Evolutionary conservation across 2,329 filamentous ascomycete genomes (phyloP), one percentile per base, ranked within the genome.

Genomic region (Colletotrichum acutatum): DNA sequence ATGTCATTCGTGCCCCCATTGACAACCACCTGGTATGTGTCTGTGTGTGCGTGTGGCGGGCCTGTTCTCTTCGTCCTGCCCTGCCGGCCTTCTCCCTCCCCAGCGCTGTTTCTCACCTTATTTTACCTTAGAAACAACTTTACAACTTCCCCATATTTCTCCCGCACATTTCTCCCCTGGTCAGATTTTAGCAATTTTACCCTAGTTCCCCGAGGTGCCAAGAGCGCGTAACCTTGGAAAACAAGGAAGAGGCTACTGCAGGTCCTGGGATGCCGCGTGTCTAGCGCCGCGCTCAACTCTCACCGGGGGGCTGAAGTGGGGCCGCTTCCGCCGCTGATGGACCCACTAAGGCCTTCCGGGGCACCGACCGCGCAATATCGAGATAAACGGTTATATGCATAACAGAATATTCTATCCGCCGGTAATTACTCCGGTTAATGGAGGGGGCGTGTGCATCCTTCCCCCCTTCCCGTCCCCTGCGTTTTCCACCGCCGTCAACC

Each of bases 211-310:
- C 58, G 22, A 37, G 60, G 56, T 61, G 66, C 66, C 67, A 73
- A 73, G 71, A 56, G 54, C 53, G 26, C 66, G 56, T 65, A 49
- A 56, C 66, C 71, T 73, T 73, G 71, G 61, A 66, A 69, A 65
- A 66, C 34, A 52, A 57, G 56, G 54, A 49, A 56, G 54, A 34
- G 46, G 53, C 72, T 74, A 74, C 56, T 73, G 72, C 72, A 74
- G 72, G 72, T 65, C 67, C 72, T 70, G 61, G 72, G 72, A 70
- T 74, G 37, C 72, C 26, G 65, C 70, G 52, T 58, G 61, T 26
- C 8, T 74, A 71, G 71, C 68, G 68, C 52, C 26, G 42, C 57
- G n/a, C 49, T 58, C 63, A 42, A 34, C 53, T 58, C 37, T 59
- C 49, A 24, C 26, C 52, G 62, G 63, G n/a, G 62, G 4, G 12